phyloP scores from a whole-genome alignment of 495 filamentous ascomycete genomes.

The Diplogelasinospora grovesii region DNA sequence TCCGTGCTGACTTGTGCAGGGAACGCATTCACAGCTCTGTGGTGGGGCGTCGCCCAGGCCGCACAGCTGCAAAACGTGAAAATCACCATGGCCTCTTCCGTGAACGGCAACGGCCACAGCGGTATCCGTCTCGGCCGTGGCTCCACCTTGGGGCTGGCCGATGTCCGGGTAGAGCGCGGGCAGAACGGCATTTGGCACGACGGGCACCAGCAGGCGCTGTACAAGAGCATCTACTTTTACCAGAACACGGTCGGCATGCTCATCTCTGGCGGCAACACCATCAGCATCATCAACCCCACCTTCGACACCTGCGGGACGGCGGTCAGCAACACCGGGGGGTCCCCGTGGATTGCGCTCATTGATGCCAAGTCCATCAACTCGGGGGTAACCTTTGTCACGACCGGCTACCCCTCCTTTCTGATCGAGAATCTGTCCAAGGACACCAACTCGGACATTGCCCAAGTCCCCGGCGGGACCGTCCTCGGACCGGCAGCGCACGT shows the following conservation, averaged over 20 bases:
- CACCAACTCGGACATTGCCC: constrained; percentile 24
- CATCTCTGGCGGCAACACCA: constrained; percentile 55
- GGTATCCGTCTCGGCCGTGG: constrained; percentile 58
- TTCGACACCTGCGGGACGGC: constrained; percentile 50
- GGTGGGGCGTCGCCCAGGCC: constrained; percentile 64
- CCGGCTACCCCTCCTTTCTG: constrained; percentile 30
- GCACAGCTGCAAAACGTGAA: constrained; percentile 63
- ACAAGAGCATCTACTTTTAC: constrained; percentile 57
- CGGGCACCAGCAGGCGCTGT: constrained; percentile 65
- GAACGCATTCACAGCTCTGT: constrained; percentile 49
- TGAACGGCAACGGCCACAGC: constrained; percentile 46
- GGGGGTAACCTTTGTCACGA: constrained; percentile 30
- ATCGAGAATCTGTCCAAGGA: constrained; percentile 40
- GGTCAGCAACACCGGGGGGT: constrained; percentile 46
- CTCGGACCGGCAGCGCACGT: constrained; percentile 20
- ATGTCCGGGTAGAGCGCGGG: constrained; percentile 31
- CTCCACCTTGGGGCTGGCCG: constrained; percentile 30
- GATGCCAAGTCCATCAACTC: constrained; percentile 36
- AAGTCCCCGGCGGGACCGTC: constrained; percentile 20
- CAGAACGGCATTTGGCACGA: constrained; percentile 48
- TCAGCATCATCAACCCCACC: constrained; percentile 42
- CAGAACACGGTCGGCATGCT: constrained; percentile 51
- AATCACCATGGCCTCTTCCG: constrained; percentile 50
- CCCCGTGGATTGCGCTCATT: constrained; percentile 34
- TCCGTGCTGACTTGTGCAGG: too few species aligned